A percentile compares a stretch with the other conserved stretches of the same genome.
Evolutionary conservation across 2,329 filamentous ascomycete species (phyloP).

Genomic region (Aciculosporium take): DNA sequence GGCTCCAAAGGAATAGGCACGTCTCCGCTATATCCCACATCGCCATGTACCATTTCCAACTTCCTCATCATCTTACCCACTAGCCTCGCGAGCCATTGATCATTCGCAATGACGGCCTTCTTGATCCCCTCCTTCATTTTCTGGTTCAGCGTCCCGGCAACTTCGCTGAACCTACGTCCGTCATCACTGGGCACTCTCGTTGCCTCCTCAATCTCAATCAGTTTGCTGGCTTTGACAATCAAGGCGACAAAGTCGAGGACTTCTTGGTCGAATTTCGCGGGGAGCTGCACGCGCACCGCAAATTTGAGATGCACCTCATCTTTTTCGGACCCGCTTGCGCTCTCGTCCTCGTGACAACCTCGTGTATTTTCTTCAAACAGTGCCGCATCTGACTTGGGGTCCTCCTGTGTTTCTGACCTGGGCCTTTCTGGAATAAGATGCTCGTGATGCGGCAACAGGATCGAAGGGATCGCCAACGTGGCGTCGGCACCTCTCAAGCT

Average conservation of each 20-base stretch:
- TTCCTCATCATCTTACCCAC: constrained; percentile 5
- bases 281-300: constrained; percentile 2
- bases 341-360: neutral
- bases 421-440: constrained; percentile 3
- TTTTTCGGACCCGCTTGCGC: neutral
- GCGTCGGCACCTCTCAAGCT: constrained; percentile 2
- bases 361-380: neutral
- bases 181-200: neutral
- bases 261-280: constrained; percentile 4
- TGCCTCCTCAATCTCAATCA: constrained; percentile 3
- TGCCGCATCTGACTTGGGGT: neutral
- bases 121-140: constrained; percentile 42
- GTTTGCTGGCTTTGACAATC: constrained; percentile 5
- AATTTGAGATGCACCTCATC: constrained; percentile 1
- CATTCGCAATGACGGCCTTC: constrained; percentile 13
- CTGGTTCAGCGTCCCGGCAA: constrained; percentile 8
- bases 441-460: constrained; percentile 5
- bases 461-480: constrained; percentile 1
- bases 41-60: constrained; percentile 3
- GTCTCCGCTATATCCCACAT: constrained; percentile 4
- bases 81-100: constrained; percentile 4
- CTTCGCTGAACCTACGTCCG: constrained; percentile 2
- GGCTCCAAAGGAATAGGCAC: neutral
- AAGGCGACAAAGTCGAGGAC: constrained; percentile 5
- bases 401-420: neutral